Conservation (phyloP, 805 yeast species). For the Ogataea philodendri region DNA sequence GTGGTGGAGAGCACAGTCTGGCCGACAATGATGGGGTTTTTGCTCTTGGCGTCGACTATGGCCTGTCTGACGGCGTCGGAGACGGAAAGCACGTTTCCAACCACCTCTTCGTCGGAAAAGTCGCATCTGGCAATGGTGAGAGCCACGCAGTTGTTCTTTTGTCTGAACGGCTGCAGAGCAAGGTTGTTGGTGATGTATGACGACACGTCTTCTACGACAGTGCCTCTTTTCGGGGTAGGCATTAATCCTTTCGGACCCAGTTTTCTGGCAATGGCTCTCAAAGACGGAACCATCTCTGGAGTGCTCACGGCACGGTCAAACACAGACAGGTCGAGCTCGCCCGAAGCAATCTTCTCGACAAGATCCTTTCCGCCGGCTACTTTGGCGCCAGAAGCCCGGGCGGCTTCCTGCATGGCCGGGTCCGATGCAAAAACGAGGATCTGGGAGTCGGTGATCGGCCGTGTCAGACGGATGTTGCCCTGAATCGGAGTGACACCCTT, state of each 20-base stretch:
- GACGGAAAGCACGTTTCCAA: constrained; percentile 67
- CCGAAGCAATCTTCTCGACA: constrained; percentile 56
- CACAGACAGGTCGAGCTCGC: constrained; percentile 46
- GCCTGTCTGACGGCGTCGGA: constrained; percentile 58
- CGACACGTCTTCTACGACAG: constrained; percentile 68
- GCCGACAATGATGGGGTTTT: constrained; percentile 69
- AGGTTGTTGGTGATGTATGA: constrained; percentile 51
- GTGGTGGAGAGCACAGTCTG: constrained; percentile 67
- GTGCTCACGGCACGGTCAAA: constrained; percentile 83
- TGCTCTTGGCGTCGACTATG: constrained; percentile 54
- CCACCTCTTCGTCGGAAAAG: constrained; percentile 73
- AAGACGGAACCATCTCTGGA: constrained; percentile 66
- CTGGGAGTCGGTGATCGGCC: constrained; percentile 62
- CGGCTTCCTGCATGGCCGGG: constrained; percentile 49
- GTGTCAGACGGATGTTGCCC: constrained; percentile 73
- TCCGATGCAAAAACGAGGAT: constrained; percentile 67
- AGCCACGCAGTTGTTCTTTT: constrained; percentile 56
- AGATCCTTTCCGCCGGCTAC: constrained; percentile 72
- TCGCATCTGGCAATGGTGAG: constrained; percentile 75
- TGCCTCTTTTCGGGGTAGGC: constrained; percentile 85
- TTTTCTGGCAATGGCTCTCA: constrained; percentile 68
- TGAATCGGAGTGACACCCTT: constrained; percentile 73
- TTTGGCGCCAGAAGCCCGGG: constrained; percentile 58
- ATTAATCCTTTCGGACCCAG: constrained; percentile 88
- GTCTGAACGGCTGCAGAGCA: constrained; percentile 78